Base-by-base conservation (phyloP, 176 grass and related monocot species). In the barley (Hordeum vulgare) region DNA sequence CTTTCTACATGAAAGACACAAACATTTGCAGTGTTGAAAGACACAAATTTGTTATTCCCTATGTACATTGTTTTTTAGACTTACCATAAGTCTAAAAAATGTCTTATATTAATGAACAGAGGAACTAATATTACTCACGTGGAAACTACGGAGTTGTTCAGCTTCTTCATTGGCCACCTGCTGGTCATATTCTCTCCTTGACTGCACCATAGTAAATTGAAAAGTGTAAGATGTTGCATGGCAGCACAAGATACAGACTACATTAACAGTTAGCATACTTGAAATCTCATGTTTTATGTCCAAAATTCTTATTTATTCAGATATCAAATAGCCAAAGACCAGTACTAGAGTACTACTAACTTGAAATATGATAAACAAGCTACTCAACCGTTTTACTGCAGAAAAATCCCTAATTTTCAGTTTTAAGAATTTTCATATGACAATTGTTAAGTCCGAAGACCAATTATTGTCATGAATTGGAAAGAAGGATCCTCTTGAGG, bases 81-180 rank as follows among this genome's bases (percentile, higher is more conserved):
- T 51, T 51, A 51, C 45, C 45, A 49, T 49, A 49, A 49, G 14
- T 49, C 45, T 49, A 49, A 49, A 49, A 49, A 51, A 18, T 0
- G 15, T 7, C 47, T 51, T 51, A 18, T 51, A 51, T 2, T 51
- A 51, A 51, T 51, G 47, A 51, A 51, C 1, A 51, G 47, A 51
- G 47, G 47, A 18, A 51, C 47, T 51, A 61, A 68, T 10, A 47
- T 29, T 44, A 88, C 69, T 89, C 83, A 99, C 96, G 44, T 99
- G 93, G 26, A 96, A 99, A 80, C 83, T 89, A 82, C 91, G 87
- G 69, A 99, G 93, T 77, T 99, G 76, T 75, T 96, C 86, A 17
- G 87, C 87, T 68, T 99, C 96, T 90, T 96, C 89, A 89, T 67
- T 62, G 26, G 91, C 91, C 58, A 99, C 77, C 78, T 99, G 93